These are phyloP conservation scores for Acanthamoeba castellanii DNA, from an alignment of 208 protist species.

Conservation along the genomic window DNA sequence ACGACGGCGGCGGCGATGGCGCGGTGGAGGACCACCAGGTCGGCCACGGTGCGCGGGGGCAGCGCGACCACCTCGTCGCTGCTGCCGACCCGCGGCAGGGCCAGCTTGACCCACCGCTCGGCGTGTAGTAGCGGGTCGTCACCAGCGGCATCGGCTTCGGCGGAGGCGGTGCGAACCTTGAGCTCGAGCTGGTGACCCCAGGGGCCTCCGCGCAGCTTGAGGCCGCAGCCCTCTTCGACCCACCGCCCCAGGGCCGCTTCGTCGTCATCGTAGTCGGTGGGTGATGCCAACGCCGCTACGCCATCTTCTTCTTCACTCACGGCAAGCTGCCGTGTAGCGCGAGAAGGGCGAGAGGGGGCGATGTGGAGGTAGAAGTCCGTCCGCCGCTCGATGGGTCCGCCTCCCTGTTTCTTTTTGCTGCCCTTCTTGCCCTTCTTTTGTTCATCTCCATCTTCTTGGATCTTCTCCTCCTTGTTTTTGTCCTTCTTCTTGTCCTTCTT, in stretches of 20 bases:
- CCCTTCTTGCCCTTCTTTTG: neutral
- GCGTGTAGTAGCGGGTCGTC: neutral
- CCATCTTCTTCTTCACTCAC: neutral
- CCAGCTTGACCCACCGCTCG: constrained; percentile 34
- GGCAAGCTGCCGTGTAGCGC: no score
- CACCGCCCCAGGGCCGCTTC: neutral
- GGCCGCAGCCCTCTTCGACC: constrained; percentile 5
- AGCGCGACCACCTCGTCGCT: neutral
- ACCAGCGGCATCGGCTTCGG: neutral
- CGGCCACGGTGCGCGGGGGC: neutral
- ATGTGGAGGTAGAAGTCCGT: constrained; percentile 6
- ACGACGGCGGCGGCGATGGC: neutral
- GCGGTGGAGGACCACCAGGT: neutral
- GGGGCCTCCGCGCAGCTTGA: constrained; percentile 23
- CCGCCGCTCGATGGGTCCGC: neutral
- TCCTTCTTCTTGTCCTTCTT: neutral
- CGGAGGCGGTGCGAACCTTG: constrained; percentile 3
- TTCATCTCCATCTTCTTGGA: neutral
- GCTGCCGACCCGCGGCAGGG: neutral
- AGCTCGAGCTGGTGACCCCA: constrained; percentile 28
- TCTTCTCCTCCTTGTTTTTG: neutral
- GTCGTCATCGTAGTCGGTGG: neutral
- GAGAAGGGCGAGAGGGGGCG: neutral
- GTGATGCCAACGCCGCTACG: neutral
- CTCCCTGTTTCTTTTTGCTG: neutral